Base-by-base conservation (phyloP, 2,329 filamentous ascomycete species). In the Colletotrichum costaricense region DNA sequence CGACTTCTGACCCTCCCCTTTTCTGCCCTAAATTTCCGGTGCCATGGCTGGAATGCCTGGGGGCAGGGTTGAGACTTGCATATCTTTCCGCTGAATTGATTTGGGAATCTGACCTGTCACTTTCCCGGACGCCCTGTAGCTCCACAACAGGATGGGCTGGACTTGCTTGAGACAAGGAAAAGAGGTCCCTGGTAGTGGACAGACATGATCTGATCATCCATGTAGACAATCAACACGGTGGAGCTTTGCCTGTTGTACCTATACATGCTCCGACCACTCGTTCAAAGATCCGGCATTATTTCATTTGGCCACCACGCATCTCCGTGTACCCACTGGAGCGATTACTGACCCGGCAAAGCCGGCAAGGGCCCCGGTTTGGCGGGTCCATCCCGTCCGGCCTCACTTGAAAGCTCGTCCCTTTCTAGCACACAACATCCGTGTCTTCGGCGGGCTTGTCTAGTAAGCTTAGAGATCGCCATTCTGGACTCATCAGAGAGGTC, bases 131-230 rank as follows among this genome's bases (percentile, higher is more conserved):
- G 26, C 55, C 42, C 12, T 42, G 28, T n/a, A 35, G 38, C 56
- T 62, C 71, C 71, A 71, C 71, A 35, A 28, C 46, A 30, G 56
- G 52, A 46, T 33, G 28, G 33, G 33, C 33, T 35, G 33, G 33
- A 12, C 33, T 35, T 55, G 35, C 46, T 19, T 22, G 67, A 22
- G 56, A 62, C 55, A 62, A 73, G 67, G 67, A 49, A 62, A 65
- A 62, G 35, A 66, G 42, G 56, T 56, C 71, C 71, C 60, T 63
- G 67, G 57, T 46, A 22, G 28, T 71, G 56, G 60, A 73, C 67
- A 71, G 67, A 71, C 67, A 70, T 73, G 67, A 66, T 66, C 59
- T 71, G 71, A 58, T n/a, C 55, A 71, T 62, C 71, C 69, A 58
- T 72, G 69, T 38, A 57, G 26, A 14, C 38, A 26, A 63, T 66